A percentile compares a stretch with the other conserved stretches of the same genome.
Evolutionary conservation across 2,329 filamentous ascomycete genomes (phyloP).

Genomic region (Aurifilum marmelostoma): DNA sequence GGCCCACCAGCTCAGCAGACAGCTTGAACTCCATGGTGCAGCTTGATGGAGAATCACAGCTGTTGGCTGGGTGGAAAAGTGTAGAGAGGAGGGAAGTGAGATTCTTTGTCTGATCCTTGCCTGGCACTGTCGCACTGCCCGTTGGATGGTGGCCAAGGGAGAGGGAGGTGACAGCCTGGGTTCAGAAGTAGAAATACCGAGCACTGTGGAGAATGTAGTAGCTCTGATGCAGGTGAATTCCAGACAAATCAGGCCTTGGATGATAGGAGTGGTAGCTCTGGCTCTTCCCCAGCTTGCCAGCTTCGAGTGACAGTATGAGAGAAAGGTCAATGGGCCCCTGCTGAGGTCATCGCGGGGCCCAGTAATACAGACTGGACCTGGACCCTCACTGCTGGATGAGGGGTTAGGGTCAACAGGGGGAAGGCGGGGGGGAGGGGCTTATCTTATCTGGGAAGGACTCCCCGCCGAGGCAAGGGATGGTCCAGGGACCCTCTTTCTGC

Average conservation of each 20-base stretch:
- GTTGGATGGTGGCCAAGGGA: background rate
- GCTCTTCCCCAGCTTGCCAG: background rate
- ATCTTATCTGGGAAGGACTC: constrained; percentile 18
- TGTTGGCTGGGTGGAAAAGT: background rate
- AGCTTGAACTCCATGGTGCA: constrained; percentile 74
- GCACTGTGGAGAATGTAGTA: background rate
- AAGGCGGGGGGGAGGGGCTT: background rate
- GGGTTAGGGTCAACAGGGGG: background rate
- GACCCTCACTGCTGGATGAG: background rate
- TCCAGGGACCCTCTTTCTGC: constrained; percentile 25
- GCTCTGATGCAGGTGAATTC: background rate
- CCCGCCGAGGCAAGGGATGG: constrained; percentile 12
- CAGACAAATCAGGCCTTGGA: background rate
- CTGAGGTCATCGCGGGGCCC: constrained; percentile 29
- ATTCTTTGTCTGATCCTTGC: background rate
- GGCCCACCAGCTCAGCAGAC: constrained; percentile 84
- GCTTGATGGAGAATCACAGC: background rate
- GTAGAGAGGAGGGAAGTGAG: background rate
- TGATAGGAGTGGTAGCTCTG: background rate
- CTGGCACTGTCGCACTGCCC: background rate
- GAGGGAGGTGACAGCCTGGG: background rate
- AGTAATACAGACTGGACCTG: background rate
- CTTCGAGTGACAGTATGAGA: background rate
- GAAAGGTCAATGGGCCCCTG: constrained; percentile 7
- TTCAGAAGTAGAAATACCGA: background rate